Base-by-base conservation (phyloP, 2,329 filamentous ascomycete genomes). In the Proliferodiscus dingleyae region DNA sequence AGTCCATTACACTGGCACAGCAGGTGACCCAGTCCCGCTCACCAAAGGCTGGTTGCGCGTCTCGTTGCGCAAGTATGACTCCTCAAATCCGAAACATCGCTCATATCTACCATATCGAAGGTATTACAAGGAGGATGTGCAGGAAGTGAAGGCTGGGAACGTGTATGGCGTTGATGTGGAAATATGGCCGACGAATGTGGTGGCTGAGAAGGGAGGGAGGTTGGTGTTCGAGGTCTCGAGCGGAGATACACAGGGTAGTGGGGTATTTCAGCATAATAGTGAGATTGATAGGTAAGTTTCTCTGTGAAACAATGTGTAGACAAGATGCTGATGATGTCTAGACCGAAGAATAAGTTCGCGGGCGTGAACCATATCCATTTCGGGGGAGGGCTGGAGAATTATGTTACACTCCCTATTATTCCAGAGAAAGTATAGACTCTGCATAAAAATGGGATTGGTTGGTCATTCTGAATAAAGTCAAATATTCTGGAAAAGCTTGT, bases 21-120 rank as follows among this genome's bases (percentile, higher is more conserved):
- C 78, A 0, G 80, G 81, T 10, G 81, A 84, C 49, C 73, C 77
- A 0, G 71, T 84, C 0, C 81, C 81, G 0, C 66, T 84, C 0
- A 71, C 73, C 42, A 85, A 84, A 61, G 81, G 80, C 18, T 85
- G 80, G 80, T 71, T 84, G 8, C 72, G 80, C 1, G 71, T 74
- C 9, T 75, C 70, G 26, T 63, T 81, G 15, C 73, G 80, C 16
- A 78, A 77, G 57, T 70, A 74, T 3, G 69, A 79, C 47, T 56
- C 65, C 1, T 55, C 71, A 5, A 67, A 81, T 54, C 70, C 70
- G 0, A 73, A 71, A 50, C 71, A 83, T 55, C 65, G 72, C 4
- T 54, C 67, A 0, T 81, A 72, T 57, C 65, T 83, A 10, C 80
- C 80, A 2, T 71, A 75, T 55, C 69, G 80, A 4, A 73, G 82